Base-by-base conservation (phyloP, 495 filamentous ascomycete species). In the Rhypophila decipiens region DNA sequence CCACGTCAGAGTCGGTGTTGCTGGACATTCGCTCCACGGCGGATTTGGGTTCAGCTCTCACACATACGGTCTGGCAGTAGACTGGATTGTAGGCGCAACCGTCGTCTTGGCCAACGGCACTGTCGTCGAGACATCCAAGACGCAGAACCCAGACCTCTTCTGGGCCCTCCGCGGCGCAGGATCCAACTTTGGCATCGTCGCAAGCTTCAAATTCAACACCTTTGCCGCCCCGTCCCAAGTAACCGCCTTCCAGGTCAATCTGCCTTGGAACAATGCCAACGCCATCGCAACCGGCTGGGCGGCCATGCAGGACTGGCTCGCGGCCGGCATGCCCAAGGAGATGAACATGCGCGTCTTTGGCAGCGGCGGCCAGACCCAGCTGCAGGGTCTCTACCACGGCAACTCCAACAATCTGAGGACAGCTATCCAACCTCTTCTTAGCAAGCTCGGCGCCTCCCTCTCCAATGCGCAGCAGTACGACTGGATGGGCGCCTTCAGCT, bases 31-130 rank as follows among this genome's bases (percentile, higher is more conserved):
- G 21, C 62, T 74, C 1, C 71, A 74, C 49, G 68, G 71, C 9
- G 71, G 70, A 1, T 71, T 66, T 39, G 70, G 71, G 23, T 61
- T 72, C 58, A 70, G 66, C 56, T 72, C 70, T 1, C 69, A 73
- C 40, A 65, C 67, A 3, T 51, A 68, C 40, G 71, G 71, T 12
- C 47, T 74, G 7, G 67, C 69, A 2, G 42, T 71, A n/a, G 71
- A 74, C 54, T 70, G 63, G 63, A 65, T 72, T 11, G 50, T 59
- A 13, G 64, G 64, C 20, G 59, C 64, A 35, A 69, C 64, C 13
- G 63, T 74, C 17, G 64, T 71, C 5, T 58, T 72, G 2, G 71
- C 71, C 49, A 71, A 74, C 47, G 56, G 53, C 15, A 59, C 63
- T 7, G 57, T 72, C 1, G 58, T 73, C 9, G 52, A 64, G 17